Evolutionary conservation across 2,329 filamentous ascomycete genomes (phyloP).

Genomic region (Pseudomassariella vexata): DNA sequence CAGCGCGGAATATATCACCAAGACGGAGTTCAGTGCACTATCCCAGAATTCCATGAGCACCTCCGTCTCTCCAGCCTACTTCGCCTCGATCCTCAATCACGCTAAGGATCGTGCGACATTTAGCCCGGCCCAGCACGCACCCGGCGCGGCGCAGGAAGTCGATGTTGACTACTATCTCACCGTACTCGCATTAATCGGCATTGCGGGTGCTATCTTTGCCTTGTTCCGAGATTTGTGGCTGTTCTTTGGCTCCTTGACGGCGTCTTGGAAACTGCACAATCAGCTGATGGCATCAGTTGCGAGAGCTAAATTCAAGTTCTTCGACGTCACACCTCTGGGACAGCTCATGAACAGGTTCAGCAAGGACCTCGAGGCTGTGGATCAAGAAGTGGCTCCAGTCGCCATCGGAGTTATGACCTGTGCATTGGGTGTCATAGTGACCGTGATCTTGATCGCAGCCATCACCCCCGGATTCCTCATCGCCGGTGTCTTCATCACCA

Average conservation of each 20-base stretch:
- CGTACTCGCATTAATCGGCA: constrained; percentile 75
- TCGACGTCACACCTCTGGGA: constrained; percentile 90
- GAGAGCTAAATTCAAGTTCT: constrained; percentile 93
- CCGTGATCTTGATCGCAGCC: constrained; percentile 76
- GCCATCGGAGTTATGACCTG: constrained; percentile 72
- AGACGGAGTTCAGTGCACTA: constrained; percentile 26
- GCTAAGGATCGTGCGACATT: constrained; percentile 23
- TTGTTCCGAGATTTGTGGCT: constrained; percentile 80
- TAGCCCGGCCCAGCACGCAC: constrained; percentile 29
- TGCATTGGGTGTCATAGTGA: constrained; percentile 67
- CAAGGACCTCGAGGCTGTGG: constrained; percentile 90
- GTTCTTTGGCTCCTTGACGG: constrained; percentile 85
- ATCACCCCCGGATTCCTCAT: constrained; percentile 91
- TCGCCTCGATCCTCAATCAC: constrained; percentile 33
- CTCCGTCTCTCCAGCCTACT: constrained; percentile 30
- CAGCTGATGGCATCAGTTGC: constrained; percentile 72
- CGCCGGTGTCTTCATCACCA: constrained; percentile 76
- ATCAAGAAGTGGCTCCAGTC: constrained; percentile 91
- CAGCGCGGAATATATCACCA: constrained; percentile 30
- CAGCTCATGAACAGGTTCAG: constrained; percentile 99
- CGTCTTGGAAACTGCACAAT: constrained; percentile 79
- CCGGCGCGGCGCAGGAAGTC: constrained; percentile 46
- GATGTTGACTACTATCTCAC: constrained; percentile 78
- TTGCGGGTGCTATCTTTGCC: constrained; percentile 73
- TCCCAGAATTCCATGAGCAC: constrained; percentile 29